phyloP scores from a whole-genome alignment of 139 green algal genomes.

The Tetratostichococcus sp. region DNA sequence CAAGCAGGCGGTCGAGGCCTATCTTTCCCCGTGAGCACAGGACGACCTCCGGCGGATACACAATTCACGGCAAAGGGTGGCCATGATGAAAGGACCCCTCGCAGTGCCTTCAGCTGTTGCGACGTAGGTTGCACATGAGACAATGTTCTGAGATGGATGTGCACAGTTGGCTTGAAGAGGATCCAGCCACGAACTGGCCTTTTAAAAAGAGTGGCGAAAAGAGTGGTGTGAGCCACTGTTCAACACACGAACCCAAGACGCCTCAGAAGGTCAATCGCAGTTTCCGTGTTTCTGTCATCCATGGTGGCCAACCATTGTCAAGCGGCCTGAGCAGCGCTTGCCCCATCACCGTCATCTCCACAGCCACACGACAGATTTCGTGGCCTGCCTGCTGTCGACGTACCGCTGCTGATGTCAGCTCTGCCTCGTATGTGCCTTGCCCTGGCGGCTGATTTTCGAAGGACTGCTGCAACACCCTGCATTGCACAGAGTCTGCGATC shows the following conservation, averaged over 20 bases:
- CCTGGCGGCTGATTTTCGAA: neutral
- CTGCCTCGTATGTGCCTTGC: neutral
- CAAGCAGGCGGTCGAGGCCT: too few relatives aligned
- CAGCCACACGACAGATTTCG: neutral
- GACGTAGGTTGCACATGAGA: too few relatives aligned
- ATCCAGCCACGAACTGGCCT: too few relatives aligned
- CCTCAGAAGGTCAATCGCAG: neutral
- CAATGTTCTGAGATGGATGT: too few relatives aligned
- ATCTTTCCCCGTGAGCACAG: constrained; percentile 13
- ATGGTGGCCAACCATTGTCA: neutral
- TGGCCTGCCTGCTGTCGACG: neutral
- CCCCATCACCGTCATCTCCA: neutral
- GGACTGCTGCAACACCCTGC: neutral
- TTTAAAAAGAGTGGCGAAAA: too few relatives aligned
- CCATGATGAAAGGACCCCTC: neutral
- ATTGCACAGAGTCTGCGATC: too few relatives aligned
- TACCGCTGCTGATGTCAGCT: neutral
- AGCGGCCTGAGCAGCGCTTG: neutral
- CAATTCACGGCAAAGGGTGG: constrained; percentile 11
- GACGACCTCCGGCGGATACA: constrained; percentile 34
- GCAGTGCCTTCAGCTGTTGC: too few relatives aligned
- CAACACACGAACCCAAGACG: too few relatives aligned
- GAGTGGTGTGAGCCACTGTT: too few relatives aligned
- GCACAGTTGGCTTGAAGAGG: too few relatives aligned
- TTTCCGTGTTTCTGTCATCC: neutral